These are phyloP conservation scores for Diutina siamensis DNA, from an alignment of 1,139 yeast genomes.

Conservation along the genomic window DNA sequence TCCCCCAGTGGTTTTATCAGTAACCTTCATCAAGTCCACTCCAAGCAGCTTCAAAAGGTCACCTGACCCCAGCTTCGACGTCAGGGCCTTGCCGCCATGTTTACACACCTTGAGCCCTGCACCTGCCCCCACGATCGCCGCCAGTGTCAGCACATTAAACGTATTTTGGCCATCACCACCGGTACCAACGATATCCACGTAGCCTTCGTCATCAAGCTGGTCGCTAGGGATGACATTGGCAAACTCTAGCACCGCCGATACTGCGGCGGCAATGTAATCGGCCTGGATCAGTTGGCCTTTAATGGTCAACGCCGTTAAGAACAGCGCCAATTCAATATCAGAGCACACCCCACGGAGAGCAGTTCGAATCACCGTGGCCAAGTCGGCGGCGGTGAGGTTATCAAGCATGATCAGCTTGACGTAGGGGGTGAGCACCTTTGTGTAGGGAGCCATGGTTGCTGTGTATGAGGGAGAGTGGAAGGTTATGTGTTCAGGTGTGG, in stretches of 20 bases:
- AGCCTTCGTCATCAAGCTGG: constrained; percentile 38
- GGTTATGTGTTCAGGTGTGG: background rate
- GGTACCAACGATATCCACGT: constrained; percentile 89
- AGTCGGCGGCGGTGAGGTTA: constrained; percentile 46
- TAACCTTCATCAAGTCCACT: constrained; percentile 61
- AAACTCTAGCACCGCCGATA: constrained; percentile 51
- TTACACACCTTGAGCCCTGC: constrained; percentile 73
- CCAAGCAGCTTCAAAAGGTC: constrained; percentile 73
- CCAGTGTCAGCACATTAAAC: constrained; percentile 87
- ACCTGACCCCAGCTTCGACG: constrained; percentile 88
- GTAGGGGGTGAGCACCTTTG: constrained; percentile 35
- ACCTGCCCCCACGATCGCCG: constrained; percentile 92
- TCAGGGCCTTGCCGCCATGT: constrained; percentile 96
- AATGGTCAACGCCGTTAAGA: constrained; percentile 63
- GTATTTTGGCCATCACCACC: constrained; percentile 98
- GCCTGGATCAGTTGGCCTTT: constrained; percentile 76
- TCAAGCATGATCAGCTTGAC: constrained; percentile 47
- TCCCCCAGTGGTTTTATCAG: constrained; percentile 48
- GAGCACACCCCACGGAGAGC: constrained; percentile 50
- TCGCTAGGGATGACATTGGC: constrained; percentile 38
- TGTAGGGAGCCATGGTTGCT: background rate
- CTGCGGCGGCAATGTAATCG: constrained; percentile 78
- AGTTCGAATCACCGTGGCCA: constrained; percentile 45
- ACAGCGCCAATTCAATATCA: constrained; percentile 68
- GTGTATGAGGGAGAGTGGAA: background rate